Conservation (phyloP, 1,284 basidiomycete genomes). For the Microbotryomycetes sp. region DNA sequence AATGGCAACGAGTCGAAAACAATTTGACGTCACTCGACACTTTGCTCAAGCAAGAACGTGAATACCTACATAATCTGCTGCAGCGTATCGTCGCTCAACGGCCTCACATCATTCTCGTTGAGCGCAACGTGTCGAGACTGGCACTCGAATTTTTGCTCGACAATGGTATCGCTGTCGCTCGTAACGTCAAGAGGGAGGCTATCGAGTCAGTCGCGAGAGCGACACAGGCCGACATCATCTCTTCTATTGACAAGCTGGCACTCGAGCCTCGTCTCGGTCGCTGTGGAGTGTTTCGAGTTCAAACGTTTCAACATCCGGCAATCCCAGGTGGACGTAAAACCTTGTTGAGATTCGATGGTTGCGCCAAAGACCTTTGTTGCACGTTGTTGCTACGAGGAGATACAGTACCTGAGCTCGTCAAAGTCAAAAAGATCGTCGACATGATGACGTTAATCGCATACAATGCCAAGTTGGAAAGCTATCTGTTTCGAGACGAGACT, state of each 20-base stretch:
- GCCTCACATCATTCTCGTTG: slow-evolving; percentile 87
- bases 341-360: slow-evolving; percentile 95
- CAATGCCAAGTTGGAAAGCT: slow-evolving; percentile 88
- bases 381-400: slow-evolving; percentile 91
- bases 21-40: slow-evolving; percentile 92
- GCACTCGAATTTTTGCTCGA: slow-evolving; percentile 84
- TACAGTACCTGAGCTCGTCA: slow-evolving; percentile 66
- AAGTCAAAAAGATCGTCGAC: slow-evolving; percentile 84
- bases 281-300: slow-evolving; percentile 78
- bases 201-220: slow-evolving; percentile 83
- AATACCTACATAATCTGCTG: slow-evolving; percentile 84
- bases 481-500: slow-evolving; percentile 82
- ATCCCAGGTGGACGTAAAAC: slow-evolving; percentile 90
- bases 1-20: slow-evolving; percentile 87
- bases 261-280: slow-evolving; percentile 85
- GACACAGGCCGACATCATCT: slow-evolving; percentile 91
- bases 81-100: slow-evolving; percentile 81
- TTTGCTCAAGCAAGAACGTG: slow-evolving; percentile 86
- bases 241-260: slow-evolving; percentile 89
- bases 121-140: slow-evolving; percentile 84
- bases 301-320: slow-evolving; percentile 87
- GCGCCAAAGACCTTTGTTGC: slow-evolving; percentile 82
- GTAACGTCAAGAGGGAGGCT: slow-evolving; percentile 80
- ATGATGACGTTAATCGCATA: slow-evolving; percentile 85
- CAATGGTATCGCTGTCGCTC: slow-evolving; percentile 83